phyloP scores from a whole-genome alignment of 1,284 basidiomycete genomes.

The Rhodotorula sp. region DNA sequence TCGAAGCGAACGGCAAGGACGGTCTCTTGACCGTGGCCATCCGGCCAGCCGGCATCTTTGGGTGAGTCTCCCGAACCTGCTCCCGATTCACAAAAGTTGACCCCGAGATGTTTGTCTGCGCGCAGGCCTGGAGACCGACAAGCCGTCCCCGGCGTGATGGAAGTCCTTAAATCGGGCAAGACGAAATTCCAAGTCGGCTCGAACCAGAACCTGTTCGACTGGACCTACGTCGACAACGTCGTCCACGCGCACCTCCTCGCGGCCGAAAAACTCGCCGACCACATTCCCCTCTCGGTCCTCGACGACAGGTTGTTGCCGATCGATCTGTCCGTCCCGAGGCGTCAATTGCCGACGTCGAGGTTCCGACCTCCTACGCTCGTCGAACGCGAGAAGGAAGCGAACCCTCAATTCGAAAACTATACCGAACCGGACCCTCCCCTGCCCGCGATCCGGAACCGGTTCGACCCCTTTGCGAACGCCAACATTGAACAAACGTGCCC shows the following conservation, averaged over 20 bases:
- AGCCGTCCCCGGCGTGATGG: slow-evolving; percentile 73
- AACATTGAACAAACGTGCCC: background rate
- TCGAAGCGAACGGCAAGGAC: slow-evolving; percentile 78
- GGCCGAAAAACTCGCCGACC: slow-evolving; percentile 69
- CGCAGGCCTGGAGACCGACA: slow-evolving; percentile 85
- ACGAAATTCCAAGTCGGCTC: slow-evolving; percentile 91
- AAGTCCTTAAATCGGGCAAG: slow-evolving; percentile 76
- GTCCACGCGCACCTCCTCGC: slow-evolving; percentile 93
- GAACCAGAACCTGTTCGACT: slow-evolving; percentile 93
- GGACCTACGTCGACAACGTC: slow-evolving; percentile 96
- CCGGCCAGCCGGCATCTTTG: slow-evolving; percentile 94
- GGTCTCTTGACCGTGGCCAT: slow-evolving; percentile 85
- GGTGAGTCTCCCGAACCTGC: slow-evolving; percentile 54
- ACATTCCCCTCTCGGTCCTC: slow-evolving; percentile 53
- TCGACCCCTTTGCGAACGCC: slow-evolving; percentile 55
- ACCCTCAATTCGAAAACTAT: slow-evolving; percentile 52
- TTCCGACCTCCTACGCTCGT: slow-evolving; percentile 31
- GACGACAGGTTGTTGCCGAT: slow-evolving; percentile 63
- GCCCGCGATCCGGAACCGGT: slow-evolving; percentile 49
- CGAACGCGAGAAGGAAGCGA: slow-evolving; percentile 49
- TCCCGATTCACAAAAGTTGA: background rate
- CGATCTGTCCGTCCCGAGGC: slow-evolving; percentile 38
- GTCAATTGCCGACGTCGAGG: slow-evolving; percentile 41
- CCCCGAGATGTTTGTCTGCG: background rate
- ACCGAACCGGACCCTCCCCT: slow-evolving; percentile 61